Base-by-base conservation (phyloP, 192 early-diverging fungal species). In the Spinellus fusiger region DNA sequence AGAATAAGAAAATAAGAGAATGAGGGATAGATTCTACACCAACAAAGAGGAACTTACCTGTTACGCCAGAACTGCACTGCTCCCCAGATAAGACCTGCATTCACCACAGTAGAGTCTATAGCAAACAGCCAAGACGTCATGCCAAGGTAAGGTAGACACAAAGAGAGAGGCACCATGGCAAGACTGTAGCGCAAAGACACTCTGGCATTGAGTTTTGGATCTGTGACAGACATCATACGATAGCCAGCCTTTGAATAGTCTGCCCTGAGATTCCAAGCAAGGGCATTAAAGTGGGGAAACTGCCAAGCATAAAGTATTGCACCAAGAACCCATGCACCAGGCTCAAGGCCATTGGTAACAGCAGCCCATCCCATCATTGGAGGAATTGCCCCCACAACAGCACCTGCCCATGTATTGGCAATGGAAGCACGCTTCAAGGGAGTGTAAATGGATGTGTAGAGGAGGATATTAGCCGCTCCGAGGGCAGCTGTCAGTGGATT, bases 341-440 rank as follows among this genome's bases (percentile, higher is more conserved):
- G 68, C 20, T 87, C 90, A 18, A 86, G 49, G 7, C 73, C 50
- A 27, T 88, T 88, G 0, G 95, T 93, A 28, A 84, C 87, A 5
- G 96, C 96, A 0, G 89, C 83, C 91, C 93, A 98, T 2, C 96
- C 96, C 88, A 98, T 95, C 80, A 98, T 86, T 4, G 96, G 96
- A 31, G 96, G 96, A n/a, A 98, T 89, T 0, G 91, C 96, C 20
- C 96, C 94, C 0, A 98, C 96, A 10, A 97, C 66, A 9, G 96
- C 78, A 4, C 96, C 96, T 27, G 85, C 86, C 94, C 94, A 97
- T 5, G 96, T 98, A 56, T 98, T 98, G n/a, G 77, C 85, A 60
- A 97, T 94, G 0, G 86, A 86, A 25, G 84, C 71, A n/a, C 96
- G 87, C 71, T 98, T 98, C 84, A 95, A 76, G 3, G 90, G 88